Evolutionary conservation across 2,329 filamentous ascomycete species (phyloP), one percentile per base, ranked within the genome.

Genomic region (Colletotrichum sp.): DNA sequence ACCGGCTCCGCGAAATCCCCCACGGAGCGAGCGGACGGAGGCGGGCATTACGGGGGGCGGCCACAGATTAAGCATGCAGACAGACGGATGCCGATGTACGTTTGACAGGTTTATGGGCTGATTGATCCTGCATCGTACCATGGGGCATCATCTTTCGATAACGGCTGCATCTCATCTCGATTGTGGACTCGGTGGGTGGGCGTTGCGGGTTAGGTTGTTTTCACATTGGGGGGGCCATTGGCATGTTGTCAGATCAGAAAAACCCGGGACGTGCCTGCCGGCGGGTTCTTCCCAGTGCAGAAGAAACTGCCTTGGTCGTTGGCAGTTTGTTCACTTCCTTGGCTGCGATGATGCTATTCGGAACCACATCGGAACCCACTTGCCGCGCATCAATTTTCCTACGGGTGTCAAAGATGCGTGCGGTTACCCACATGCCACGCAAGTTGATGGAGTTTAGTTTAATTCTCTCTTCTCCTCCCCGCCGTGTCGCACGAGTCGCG

Each of bases 271-370:
- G 44, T 48, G 44, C 44, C 44, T 48, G 44, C n/a, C 44, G 44
- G 44, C n/a, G 44, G 22, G 6, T 48, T 48, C 44, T 48, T 22
- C n/a, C 44, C 44, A 22, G 44, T 22, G 44, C 44, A 34, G 19
- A 36, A 39, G 32, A 9, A n/a, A 22, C 39, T 2, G 30, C 36
- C 55, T 61, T 59, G 52, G 28, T 48, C 39, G 19, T n/a, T n/a
- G 39, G 39, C 39, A 12, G 19, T 44, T 0, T 57, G 16, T 34
- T 68, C 39, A n/a, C 27, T 57, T 30, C 36, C 70, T 70, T 73
- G 71, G 71, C 39, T 5, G 61, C 48, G 30, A 63, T 72, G 73
- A 75, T 72, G 73, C 73, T 75, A 75, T 75, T 75, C 73, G 69
- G 73, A 68, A 72, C 63, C 69, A 48, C 55, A 28, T 44, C 63